Base-by-base conservation (phyloP, 179 eudicot species). In the Sideroxylon spinosum region DNA sequence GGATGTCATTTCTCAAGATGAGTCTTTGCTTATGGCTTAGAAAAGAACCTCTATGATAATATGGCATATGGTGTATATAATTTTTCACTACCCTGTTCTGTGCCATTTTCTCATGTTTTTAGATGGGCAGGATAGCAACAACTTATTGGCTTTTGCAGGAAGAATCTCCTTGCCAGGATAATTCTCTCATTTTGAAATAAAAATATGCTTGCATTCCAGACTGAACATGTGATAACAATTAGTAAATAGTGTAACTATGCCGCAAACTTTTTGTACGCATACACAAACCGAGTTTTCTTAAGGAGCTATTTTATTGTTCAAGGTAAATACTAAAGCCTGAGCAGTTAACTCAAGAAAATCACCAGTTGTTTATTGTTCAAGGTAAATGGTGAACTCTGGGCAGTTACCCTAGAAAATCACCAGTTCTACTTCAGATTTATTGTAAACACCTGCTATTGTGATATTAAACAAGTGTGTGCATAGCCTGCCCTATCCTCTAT, bases 71-170 rank as follows among this genome's bases (percentile, higher is more conserved):
- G 46, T 63, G 3, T 6, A 16, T 46, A 37, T 37, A 37, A 4
- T 37, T 37, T 37, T 65, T 5, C 49, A 26, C 19, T 76, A 9
- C 53, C 66, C 37, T 1, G 11, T 63, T 12, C 22, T n/a, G 25
- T 49, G 73, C 79, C 29, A 9, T 28, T 66, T 52, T 10, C n/a
- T 49, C 16, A 44, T 37, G 12, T 76, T 76, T 76, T 76, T 25
- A 22, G 59, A 14, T 23, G 2, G 20, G 59, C 7, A 12, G 46
- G n/a, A 17, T 25, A 65, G 62, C 0, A 22, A 55, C 76, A 17
- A 13, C 63, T 72, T 53, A 37, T 19, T 55, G 63, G 62, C 10
- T 25, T 72, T 25, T 23, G 22, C 59, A 19, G 65, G 64, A 55
- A 32, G 76, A 28, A 49, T 76, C 64, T 62, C 6, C 26, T 10